Base-by-base conservation (phyloP, 345 rosid genomes). In the Aquilaria sinensis region DNA sequence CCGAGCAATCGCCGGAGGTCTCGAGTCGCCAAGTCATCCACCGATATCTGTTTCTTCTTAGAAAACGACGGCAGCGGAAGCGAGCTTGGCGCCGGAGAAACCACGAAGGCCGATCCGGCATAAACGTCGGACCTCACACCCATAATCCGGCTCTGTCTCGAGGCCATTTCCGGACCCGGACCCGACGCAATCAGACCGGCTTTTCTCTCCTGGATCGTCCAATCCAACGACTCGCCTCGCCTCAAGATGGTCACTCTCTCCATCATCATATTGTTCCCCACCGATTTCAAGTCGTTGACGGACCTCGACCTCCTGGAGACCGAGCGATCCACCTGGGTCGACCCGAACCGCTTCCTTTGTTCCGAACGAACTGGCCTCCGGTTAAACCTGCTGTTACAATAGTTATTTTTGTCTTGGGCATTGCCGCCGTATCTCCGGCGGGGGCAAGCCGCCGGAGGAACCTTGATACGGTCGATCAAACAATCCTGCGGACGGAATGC, bases 401-500 rank as follows among this genome's bases (percentile, higher is more conserved):
- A 15, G 56, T 23, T 15, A 56, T 33, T 50, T 15, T 12, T 62
- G 34, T 51, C 43, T 8, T 37, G 43, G 1, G 43, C 8, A 37
- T 37, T 4, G 2, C 43, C 43, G 43, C 72, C 57, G 61, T 65
- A 80, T 45, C 75, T 83, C 72, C 90, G 84, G 49, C 83, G 85
- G 9, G 78, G 61, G 58, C 61, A 82, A 16, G 60, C 58, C 3
- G 74, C 60, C 52, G 94, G 82, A 70, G 85, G 53, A 53, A 70
- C 69, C 67, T 83, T 72, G 31, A 83, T 70, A 48, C 82, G 68
- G 16, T 77, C 74, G 45, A 63, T 63, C 64, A 88, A 71, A 81
- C 83, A 78, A 60, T 83, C 83, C 68, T 81, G 97, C 14, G 99
- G 95, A 67, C 91, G 77, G 58, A 88, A 73, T 29, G 86, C 60